Conservation (phyloP, 306 rosid species). For the Cucumis sativus region Cucumber_9930_V3 NC_026661.2:6712001-6712500, state of each 20-base stretch:
- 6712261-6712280: not conserved
- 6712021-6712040: not conserved
- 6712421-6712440: not conserved
- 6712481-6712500: not conserved
- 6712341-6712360: conserved; percentile 40
- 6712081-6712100: not conserved
- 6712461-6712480: not conserved
- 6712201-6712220: conserved; percentile 15
- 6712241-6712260: not conserved
- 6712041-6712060: not conserved
- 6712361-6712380: conserved; percentile 27
- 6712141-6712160: not conserved
- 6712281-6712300: not conserved
- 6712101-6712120: conserved; percentile 12
- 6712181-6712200: conserved; percentile 18
- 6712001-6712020: conserved; percentile 43
- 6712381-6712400: not conserved
- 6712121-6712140: conserved; percentile 12
- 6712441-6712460: not conserved
- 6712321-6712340: conserved; percentile 24
- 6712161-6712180: conserved; percentile 12
- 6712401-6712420: not conserved
- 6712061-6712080: conserved; percentile 15
- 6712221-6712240: not conserved
- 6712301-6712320: conserved; percentile 39